Evolutionary conservation across 2,329 filamentous ascomycete species (phyloP), one percentile per base, ranked within the genome.

Genomic region (Coleophoma crateriformis): DNA sequence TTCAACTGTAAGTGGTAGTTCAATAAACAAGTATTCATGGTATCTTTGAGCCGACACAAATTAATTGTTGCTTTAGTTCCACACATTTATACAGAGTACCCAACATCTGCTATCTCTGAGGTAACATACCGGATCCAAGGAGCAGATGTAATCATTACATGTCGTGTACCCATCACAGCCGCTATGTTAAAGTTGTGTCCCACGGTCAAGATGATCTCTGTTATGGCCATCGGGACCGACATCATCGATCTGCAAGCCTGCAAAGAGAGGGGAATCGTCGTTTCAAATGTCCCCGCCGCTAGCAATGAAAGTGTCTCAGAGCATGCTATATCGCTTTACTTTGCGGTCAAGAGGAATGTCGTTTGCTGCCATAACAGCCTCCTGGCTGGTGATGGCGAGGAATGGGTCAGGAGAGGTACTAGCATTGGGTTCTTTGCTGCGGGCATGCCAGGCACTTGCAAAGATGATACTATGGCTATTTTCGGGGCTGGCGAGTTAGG

Each of bases 191-290:
- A 52, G 7, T 58, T 57, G 12, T 63, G 54, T 15, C 66, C 68
- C 6, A 59, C 60, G 1, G 57, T 70, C 47, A 55, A 61, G 12
- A 58, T 69, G 51, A 50, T 72, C 20, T 62, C 61, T 33, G 59
- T 68, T 2, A 58, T 68, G 15, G 69, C 68, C 1, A 66, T 66
- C 13, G 69, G 69, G 10, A 66, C 59, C 14, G 69, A 71, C 52
- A 51, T 53, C n/a, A 57, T 71, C 1, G 68, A 71, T 56, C 52
- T 70, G 0, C 61, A 49, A 1, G 64, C 66, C 3, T 71, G 68
- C 51, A 54, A 51, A 14, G 54, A 56, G 17, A 53, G 61, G 2
- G 64, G 65, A 1, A 64, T 71, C 35, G 58, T 54, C 3, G 67
- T 71, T 2, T 61, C 61, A 27, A 71, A 71, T 55, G 62, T 67